phyloP scores from a whole-genome alignment of 2,329 filamentous ascomycete species.

The Pyrenochaeta sp. region DNA sequence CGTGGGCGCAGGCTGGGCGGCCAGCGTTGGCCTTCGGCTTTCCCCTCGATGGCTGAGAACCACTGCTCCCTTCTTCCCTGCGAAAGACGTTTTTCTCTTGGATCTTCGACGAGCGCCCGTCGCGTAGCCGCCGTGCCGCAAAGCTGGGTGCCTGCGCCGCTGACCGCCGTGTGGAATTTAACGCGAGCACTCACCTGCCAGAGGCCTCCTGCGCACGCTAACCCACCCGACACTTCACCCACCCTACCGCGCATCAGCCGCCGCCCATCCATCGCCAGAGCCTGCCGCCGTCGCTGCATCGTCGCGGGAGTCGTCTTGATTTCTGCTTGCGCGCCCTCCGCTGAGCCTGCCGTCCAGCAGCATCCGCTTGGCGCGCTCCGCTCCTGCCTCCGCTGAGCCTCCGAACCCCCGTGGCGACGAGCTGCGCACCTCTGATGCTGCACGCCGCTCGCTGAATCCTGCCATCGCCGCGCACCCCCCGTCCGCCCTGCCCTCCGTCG shows the following conservation, averaged over 20 bases:
- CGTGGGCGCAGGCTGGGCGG: constrained; percentile 18
- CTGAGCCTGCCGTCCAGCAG: constrained; percentile 12
- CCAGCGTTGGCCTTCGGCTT: constrained; percentile 3
- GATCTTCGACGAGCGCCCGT: constrained; percentile 11
- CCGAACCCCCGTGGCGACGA: constrained; percentile 15
- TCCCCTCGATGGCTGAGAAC: background rate
- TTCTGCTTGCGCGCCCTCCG: constrained; percentile 3
- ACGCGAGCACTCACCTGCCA: constrained; percentile 7
- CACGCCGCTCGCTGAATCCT: constrained; percentile 22
- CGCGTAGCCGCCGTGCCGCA: constrained; percentile 10
- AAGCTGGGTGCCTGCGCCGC: constrained; percentile 17
- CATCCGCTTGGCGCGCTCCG: constrained; percentile 22
- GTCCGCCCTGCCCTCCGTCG: constrained; percentile 19
- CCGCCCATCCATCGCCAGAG: constrained; percentile 19
- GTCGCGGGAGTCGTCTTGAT: constrained; percentile 3
- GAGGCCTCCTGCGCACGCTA: constrained; percentile 19
- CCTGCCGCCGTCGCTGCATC: constrained; percentile 14
- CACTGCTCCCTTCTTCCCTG: constrained; percentile 13
- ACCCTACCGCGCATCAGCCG: constrained; percentile 24
- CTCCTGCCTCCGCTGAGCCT: constrained; percentile 21
- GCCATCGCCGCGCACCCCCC: constrained; percentile 19
- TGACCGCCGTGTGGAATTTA: constrained; percentile 1
- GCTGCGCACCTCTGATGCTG: too few relatives aligned
- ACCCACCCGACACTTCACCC: constrained; percentile 11
- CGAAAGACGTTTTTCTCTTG: background rate